Evolutionary conservation across 768 basidiomycete genomes (phyloP).

Genomic region (Tricholoma terreum): DNA sequence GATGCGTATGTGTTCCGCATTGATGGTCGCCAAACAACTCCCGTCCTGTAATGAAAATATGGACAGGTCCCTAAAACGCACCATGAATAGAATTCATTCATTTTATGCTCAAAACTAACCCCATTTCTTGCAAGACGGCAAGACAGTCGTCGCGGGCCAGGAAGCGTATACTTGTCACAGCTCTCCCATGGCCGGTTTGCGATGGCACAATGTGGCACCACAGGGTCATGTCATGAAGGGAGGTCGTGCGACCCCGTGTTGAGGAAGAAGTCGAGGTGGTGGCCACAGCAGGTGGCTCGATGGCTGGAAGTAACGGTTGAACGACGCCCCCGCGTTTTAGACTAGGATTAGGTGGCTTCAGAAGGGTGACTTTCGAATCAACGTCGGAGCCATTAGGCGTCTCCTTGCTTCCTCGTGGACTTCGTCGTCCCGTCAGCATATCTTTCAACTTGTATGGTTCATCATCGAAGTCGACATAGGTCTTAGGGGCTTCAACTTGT

Average conservation of each 20-base stretch:
- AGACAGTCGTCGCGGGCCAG: conserved; percentile 43
- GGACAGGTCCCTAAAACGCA: conserved; percentile 46
- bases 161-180: conserved; percentile 45
- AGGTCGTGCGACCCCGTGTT: conserved; percentile 25
- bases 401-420: conserved; percentile 35
- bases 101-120: conserved; percentile 42
- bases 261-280: conserved; percentile 40
- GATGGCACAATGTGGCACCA: conserved; percentile 50
- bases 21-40: conserved; percentile 26
- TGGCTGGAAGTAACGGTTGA: conserved; percentile 44
- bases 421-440: conserved; percentile 56
- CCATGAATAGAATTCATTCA: neutral
- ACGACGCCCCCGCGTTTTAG: conserved; percentile 33
- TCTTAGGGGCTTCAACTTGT: conserved; percentile 73
- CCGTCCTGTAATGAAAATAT: conserved; percentile 56
- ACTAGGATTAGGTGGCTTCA: conserved; percentile 16
- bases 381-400: conserved; percentile 2
- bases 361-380: conserved; percentile 16
- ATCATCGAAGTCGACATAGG: conserved; percentile 78
- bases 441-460: conserved; percentile 75
- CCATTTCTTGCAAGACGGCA: conserved; percentile 58
- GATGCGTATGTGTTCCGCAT: conserved; percentile 25
- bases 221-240: conserved; percentile 28
- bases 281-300: conserved; percentile 38
- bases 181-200: conserved; percentile 32